Base-by-base conservation (phyloP, 148 eudicot genomes). In the Rhododendron griersonianum region DNA sequence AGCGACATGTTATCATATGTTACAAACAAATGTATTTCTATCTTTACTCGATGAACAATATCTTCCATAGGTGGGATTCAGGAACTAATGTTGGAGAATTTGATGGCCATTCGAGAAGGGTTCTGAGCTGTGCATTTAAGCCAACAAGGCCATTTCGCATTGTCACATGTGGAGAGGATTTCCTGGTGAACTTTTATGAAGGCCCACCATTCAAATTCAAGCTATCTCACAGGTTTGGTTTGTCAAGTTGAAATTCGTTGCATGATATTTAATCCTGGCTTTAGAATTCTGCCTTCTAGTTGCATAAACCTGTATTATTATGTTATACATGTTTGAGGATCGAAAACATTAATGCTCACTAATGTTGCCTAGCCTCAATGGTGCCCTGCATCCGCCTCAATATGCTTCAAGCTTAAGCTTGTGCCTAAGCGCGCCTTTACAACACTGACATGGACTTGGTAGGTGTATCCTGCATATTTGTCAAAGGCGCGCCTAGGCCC, bases 161-260 rank as follows among this genome's bases (percentile, higher is more conserved):
- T 85, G 98, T 93, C 33, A 92, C 96, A 23, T 92, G 98, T 82
- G 98, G 99, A 75, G 99, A 96, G 91, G 99, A 96, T 88, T 96
- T 88, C 88, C 86, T 96, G 90, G 95, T 93, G 83, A 96, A 96
- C 77, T 96, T 94, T 84, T 96, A 96, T 88, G 99, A 96, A 91
- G 99, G 99, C 59, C 98, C 99, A 57, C 99, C 99, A 30, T 96
- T 96, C 90, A 96, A 96, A 89, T 96, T 96, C 92, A 96, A 95
- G 95, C 93, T 87, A 51, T 96, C 99, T 44, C 92, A 90, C 90
- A 96, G 99, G 99, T 96, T 88, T 83, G 85, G 71, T 65, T 7
- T 71, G 39, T 71, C 19, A 71, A 81, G 37, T 35, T 55, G 65
- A 73, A 57, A 55, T 47, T 80, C 37, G 28, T 16, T 16, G 81